A percentile compares a stretch with the other conserved stretches of the same genome.
These are phyloP conservation scores for Entomortierella lignicola DNA, from an alignment of 192 early-diverging fungal genomes.

Conservation along the genomic window DNA sequence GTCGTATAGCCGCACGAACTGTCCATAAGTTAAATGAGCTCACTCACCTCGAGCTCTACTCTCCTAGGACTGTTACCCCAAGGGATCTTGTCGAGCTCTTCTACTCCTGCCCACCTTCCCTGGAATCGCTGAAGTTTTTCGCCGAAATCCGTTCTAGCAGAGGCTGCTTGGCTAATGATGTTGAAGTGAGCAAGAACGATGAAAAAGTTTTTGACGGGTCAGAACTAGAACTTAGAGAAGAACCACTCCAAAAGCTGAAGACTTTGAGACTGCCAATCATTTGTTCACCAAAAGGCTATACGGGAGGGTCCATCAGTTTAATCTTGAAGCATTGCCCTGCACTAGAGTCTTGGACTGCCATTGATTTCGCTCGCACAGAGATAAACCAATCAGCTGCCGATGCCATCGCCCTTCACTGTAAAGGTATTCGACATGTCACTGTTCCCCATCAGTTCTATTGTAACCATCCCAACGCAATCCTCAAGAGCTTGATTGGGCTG, in stretches of 20 bases:
- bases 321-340: background rate
- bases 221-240: background rate
- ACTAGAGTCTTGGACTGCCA: background rate
- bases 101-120: background rate
- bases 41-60: background rate
- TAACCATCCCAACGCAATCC: background rate
- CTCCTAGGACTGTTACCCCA: background rate
- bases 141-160: background rate
- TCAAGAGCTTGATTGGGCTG: background rate
- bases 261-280: background rate
- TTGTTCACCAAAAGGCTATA: background rate
- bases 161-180: background rate
- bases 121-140: background rate
- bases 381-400: background rate
- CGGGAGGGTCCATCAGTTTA: background rate
- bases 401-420: background rate
- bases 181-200: background rate
- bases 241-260: background rate
- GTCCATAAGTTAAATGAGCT: background rate
- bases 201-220: background rate
- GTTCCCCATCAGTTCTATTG: background rate
- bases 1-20: too few species aligned
- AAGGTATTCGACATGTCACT: background rate
- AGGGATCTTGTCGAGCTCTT: background rate
- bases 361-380: background rate